Percentiles rank a stretch among this genome's conserved stretches.
Evolutionary conservation across 495 filamentous ascomycete genomes (phyloP).

Genomic region (Beverwykella pulmonaria): DNA sequence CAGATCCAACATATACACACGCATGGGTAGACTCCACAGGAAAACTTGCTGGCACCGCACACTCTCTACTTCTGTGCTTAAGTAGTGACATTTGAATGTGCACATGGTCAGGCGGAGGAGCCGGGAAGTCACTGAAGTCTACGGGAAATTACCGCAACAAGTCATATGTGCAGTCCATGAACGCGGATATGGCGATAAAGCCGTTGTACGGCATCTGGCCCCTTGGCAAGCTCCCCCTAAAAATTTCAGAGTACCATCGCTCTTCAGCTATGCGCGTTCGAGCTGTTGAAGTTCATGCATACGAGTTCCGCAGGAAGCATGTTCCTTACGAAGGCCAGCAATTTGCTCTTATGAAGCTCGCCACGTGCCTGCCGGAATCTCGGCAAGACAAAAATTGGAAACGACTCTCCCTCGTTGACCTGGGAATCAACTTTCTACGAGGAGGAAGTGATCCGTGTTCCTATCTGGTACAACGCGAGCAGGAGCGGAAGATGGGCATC

Average conservation of each 20-base stretch:
- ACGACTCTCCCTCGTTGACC: too few species aligned
- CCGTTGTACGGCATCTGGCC: too few species aligned
- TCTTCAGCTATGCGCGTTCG: not conserved
- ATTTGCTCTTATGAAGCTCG: not conserved
- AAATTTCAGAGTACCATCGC: too few species aligned
- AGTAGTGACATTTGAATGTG: not conserved
- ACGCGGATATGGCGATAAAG: not conserved
- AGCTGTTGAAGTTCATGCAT: not conserved
- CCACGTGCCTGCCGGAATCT: not conserved
- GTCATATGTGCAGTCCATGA: not conserved
- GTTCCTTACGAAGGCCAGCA: not conserved
- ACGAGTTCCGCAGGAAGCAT: not conserved
- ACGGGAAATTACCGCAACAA: constrained; percentile 7
- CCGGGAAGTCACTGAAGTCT: constrained; percentile 1
- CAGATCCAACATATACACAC: not conserved
- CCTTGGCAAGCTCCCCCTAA: too few species aligned
- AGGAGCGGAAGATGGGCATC: too few species aligned
- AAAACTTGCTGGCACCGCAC: too few species aligned
- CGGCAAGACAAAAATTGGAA: too few species aligned
- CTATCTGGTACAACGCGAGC: too few species aligned
- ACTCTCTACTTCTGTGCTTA: too few species aligned
- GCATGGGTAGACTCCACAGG: too few species aligned
- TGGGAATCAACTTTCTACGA: too few species aligned
- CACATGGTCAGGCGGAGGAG: not conserved
- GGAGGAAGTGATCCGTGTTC: too few species aligned